phyloP scores from a whole-genome alignment of 2,329 filamentous ascomycete species.

The Talaromyces sp. region DNA sequence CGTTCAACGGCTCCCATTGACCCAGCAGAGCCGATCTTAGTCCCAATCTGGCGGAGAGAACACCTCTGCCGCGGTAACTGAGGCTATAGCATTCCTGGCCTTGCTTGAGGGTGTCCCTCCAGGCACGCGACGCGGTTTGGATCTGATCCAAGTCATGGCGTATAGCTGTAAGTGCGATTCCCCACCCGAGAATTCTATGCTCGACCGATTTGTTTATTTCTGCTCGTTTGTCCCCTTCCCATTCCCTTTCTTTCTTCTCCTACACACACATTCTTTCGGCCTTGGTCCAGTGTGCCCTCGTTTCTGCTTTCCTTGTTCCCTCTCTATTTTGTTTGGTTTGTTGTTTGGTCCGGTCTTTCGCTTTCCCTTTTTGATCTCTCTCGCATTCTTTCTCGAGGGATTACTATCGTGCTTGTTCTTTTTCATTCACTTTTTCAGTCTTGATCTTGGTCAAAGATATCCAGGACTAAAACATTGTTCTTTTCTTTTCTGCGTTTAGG shows the following conservation, averaged over 20 bases:
- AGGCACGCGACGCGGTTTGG: conserved; percentile 42
- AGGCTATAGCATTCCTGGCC: conserved; percentile 46
- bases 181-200: conserved; percentile 34
- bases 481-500: conserved; percentile 27
- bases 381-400: neutral
- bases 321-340: conserved; percentile 13
- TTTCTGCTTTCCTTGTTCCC: conserved; percentile 15
- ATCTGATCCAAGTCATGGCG: conserved; percentile 38
- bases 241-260: conserved; percentile 20
- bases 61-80: conserved; percentile 36
- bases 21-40: conserved; percentile 13
- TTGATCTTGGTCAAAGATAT: neutral
- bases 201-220: conserved; percentile 44
- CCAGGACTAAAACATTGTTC: conserved; percentile 10
- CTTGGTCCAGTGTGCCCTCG: conserved; percentile 15
- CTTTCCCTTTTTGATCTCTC: neutral
- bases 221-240: conserved; percentile 38
- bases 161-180: conserved; percentile 42
- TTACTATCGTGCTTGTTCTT: neutral
- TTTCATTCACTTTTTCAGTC: conserved; percentile 8
- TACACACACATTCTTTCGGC: conserved; percentile 30
- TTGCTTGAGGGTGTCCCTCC: conserved; percentile 35
- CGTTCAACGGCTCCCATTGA: too few species aligned
- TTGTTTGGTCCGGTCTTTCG: conserved; percentile 11
- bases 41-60: conserved; percentile 10